Evolutionary conservation across 495 filamentous ascomycete genomes (phyloP), one percentile per base, ranked within the genome.

Genomic region (Poronia punctata): DNA sequence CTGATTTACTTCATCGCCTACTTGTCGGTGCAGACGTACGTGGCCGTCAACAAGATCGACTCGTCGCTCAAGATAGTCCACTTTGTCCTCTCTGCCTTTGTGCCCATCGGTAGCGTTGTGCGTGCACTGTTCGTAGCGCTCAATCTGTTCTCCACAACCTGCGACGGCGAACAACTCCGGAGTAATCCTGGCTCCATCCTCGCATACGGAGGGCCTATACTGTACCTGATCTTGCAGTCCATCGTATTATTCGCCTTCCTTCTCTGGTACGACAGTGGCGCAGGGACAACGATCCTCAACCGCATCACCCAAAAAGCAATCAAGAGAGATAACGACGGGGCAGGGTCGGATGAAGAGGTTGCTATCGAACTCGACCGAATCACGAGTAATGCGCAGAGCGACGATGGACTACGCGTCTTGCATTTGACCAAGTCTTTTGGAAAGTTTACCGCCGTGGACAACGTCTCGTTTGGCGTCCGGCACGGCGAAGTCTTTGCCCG

Each of bases 381-480:
- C 38, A 64, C 59, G 19, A 64, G 57, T 48, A 44, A 46, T 6
- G 37, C 59, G 9, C 54, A 51, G 22, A 69, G 73, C 28, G 54
- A 54, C 11, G 75, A 78, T 46, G 85, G 84, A 19, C 78, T 95
- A 14, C 75, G 80, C 11, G 80, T 90, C 6, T 48, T 87, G 18
- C 75, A 87, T 49, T 65, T 92, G 11, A 86, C 77, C 31, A 95
- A 93, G 58, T 61, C 74, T 7, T 94, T 89, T 41, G 77, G 79
- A 10, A 72, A 73, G 38, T 63, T 68, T 51, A 74, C 78, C 6
- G 87, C 88, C 4, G 84, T 95, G 10, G 76, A 90, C 35, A 79
- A 94, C 50, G 70, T 93, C 32, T 82, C 81, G 8, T 94, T 95
- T 50, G 83, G 82, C 30, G 77, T 94, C 19, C 71, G 76, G 23